Base-by-base conservation (phyloP, 805 yeast species). In the Candida maltosa region DNA sequence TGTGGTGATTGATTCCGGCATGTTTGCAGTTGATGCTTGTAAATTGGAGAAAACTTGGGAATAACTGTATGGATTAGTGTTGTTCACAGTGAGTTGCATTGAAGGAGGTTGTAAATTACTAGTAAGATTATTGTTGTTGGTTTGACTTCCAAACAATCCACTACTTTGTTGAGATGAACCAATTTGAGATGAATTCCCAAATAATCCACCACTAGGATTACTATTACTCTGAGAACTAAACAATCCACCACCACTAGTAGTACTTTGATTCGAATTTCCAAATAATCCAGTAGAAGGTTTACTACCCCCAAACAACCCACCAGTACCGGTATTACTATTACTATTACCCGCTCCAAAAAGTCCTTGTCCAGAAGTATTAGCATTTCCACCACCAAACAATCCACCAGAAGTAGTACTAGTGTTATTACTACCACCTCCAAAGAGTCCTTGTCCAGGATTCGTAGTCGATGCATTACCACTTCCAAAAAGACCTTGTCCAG, bases 1-100 rank as follows among this genome's bases (percentile, higher is more conserved):
- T 16, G 50, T 58, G 0, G 68, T 62, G 11, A 62, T 53, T 11
- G 68, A 60, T 26, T 47, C 47, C 0, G 69, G 69, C 62, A 63
- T 60, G 17, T 32, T 38, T 8, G 39, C 23, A 20, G 37, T 37
- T 12, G 42, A 41, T 4, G 51, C 40, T 29, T 46, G 49, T 11
- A 57, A 46, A 23, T 45, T 41, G 5, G 51, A 29, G 10, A 62
- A 45, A 8, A 56, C 51, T 31, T 45, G 41, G 28, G 51, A 49
- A 17, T 54, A 54, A 26, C 53, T 57, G 42, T 63, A 63, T 2
- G 68, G 65, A 35, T 62, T 55, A 7, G 39, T 11, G 19, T 38
- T 34, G 23, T 35, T 32, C 6, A 33, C 32, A n/a, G 40, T 26
- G 8, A 38, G 38, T 9, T 23, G 25, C 35, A 30, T 19, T 32